Percentiles rank a stretch among this genome's conserved stretches.
phyloP scores from a whole-genome alignment of 176 grass and related monocot species.

The Zoysia japonica region DNA sequence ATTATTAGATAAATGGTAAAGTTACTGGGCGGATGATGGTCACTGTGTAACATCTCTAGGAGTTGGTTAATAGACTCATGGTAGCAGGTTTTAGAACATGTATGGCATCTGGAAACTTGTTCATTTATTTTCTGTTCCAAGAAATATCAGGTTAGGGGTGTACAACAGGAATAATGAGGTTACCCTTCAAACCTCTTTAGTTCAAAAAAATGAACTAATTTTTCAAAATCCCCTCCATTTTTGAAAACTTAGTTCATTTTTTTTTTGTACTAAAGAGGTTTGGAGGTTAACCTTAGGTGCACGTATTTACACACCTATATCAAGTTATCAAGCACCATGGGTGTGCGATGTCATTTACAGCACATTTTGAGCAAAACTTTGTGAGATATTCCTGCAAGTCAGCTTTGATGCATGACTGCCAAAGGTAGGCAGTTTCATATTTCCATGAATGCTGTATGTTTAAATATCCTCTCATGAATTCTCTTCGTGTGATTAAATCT shows the following conservation, averaged over 20 bases:
- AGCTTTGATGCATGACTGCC: not conserved
- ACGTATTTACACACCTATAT: not conserved
- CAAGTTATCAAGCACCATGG: not conserved
- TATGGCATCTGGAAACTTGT: not conserved
- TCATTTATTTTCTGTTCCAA: not conserved
- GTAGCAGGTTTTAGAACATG: constrained; percentile 5
- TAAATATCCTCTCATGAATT: not conserved
- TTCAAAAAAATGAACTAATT: too few relatives aligned
- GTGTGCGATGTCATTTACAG: not conserved
- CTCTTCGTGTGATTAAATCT: too few relatives aligned
- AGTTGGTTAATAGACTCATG: not conserved
- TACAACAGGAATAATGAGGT: too few relatives aligned
- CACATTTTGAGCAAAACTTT: not conserved
- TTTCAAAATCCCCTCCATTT: too few relatives aligned
- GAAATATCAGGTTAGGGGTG: not conserved
- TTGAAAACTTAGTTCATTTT: too few relatives aligned
- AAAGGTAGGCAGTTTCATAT: not conserved
- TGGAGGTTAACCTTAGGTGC: too few relatives aligned
- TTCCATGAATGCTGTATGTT: not conserved
- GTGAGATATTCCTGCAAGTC: not conserved
- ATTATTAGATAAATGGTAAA: not conserved
- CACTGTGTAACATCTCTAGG: constrained; percentile 5
- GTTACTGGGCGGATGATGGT: not conserved
- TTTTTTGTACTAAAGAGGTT: too few relatives aligned
- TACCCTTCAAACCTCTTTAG: too few relatives aligned